A percentile compares a stretch with the other conserved stretches of the same genome.
Evolutionary conservation across 192 early-diverging fungal species (phyloP).

Genomic region (Coemansia sp.): DNA sequence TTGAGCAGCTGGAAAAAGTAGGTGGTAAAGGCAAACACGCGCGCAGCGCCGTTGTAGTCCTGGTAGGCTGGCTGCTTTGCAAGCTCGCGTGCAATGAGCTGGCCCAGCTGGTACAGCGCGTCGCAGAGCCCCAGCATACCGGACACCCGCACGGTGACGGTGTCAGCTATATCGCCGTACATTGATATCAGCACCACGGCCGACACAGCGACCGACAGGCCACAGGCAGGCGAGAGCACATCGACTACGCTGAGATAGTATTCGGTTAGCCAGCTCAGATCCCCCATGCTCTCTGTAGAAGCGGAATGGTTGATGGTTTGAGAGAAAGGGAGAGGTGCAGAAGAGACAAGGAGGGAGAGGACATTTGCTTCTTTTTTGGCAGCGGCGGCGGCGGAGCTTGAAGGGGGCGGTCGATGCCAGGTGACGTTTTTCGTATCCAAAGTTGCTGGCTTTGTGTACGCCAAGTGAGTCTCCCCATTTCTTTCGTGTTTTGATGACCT

Average conservation of each 20-base stretch:
- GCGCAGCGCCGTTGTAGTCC: conserved; percentile 19
- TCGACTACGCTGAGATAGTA: conserved; percentile 43
- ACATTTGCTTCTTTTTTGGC: too few species aligned
- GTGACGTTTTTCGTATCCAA: too few species aligned
- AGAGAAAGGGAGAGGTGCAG: neutral
- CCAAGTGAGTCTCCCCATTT: too few species aligned
- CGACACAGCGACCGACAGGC: conserved; percentile 37
- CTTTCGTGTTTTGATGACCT: neutral
- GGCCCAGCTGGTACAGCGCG: conserved; percentile 35
- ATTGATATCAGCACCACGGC: conserved; percentile 33
- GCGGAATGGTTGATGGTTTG: too few species aligned
- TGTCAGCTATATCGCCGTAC: conserved; percentile 36
- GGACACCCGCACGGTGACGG: conserved; percentile 40
- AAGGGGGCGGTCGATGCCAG: too few species aligned
- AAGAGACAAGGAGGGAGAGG: too few species aligned
- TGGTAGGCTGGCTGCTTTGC: conserved; percentile 8
- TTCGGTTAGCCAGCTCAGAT: conserved; percentile 27
- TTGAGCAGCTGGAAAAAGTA: conserved; percentile 43
- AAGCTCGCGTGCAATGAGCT: conserved; percentile 38
- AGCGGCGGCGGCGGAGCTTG: too few species aligned
- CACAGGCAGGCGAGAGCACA: conserved; percentile 45
- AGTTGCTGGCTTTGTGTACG: too few species aligned
- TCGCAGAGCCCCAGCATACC: conserved; percentile 42
- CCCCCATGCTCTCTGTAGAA: conserved; percentile 1
- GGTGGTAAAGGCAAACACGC: conserved; percentile 30